Evolutionary conservation across 176 grass and related monocot genomes (phyloP).

Genomic region (Bothriochloa decipiens): DNA sequence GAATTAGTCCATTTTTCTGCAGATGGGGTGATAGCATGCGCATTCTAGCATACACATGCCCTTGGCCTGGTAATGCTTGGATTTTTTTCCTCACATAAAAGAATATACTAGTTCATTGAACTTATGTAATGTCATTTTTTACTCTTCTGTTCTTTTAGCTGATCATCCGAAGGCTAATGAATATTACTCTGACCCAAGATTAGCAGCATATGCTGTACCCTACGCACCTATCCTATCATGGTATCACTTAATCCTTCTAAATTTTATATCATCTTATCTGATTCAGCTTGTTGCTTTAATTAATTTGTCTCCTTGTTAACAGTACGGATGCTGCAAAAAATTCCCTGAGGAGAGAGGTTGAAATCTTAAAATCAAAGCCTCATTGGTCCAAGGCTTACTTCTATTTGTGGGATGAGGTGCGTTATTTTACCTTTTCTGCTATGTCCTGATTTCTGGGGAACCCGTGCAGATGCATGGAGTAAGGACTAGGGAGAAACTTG

Average conservation of each 20-base stretch:
- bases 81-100: not conserved
- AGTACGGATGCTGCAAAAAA: conserved; percentile 83
- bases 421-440: conserved; percentile 39
- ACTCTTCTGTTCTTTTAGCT: conserved; percentile 60
- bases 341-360: conserved; percentile 79
- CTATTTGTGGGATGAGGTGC: conserved; percentile 98
- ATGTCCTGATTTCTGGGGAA: not conserved
- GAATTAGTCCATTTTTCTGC: conserved; percentile 98
- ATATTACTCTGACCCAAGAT: conserved; percentile 97
- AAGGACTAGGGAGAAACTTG: not conserved
- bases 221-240: conserved; percentile 87
- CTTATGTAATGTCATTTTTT: conserved; percentile 24
- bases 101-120: conserved; percentile 36
- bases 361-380: conserved; percentile 76
- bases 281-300: conserved; percentile 25
- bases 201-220: conserved; percentile 97
- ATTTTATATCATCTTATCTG: conserved; percentile 32
- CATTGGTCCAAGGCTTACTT: conserved; percentile 98
- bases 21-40: conserved; percentile 99
- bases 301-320: conserved; percentile 41
- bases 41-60: conserved; percentile 94
- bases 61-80: conserved; percentile 80
- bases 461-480: not conserved
- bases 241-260: conserved; percentile 52
- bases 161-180: conserved; percentile 90